Percentiles rank a stretch among this genome's conserved stretches.
These are phyloP conservation scores for Eucalyptus pauciflora DNA, from an alignment of 345 rosid species.

Conservation along the genomic window DNA sequence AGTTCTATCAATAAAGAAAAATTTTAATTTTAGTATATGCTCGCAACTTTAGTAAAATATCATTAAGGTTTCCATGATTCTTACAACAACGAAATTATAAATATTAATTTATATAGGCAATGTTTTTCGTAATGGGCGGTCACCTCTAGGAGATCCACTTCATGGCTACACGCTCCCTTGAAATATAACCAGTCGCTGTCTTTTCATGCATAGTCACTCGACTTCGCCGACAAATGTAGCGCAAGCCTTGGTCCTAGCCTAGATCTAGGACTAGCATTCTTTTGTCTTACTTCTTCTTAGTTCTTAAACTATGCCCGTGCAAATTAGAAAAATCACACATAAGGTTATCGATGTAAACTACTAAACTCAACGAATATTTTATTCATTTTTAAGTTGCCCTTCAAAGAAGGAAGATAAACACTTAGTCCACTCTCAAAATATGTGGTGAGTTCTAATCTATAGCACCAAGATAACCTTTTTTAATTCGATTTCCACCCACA, in stretches of 20 bases:
- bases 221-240: background rate
- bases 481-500: background rate
- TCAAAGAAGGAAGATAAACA: background rate
- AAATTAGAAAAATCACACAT: background rate
- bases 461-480: background rate
- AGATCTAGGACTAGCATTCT: background rate
- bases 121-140: background rate
- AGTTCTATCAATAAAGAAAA: background rate
- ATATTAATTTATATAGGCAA: background rate
- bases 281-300: background rate
- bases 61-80: background rate
- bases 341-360: background rate
- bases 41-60: background rate
- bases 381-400: background rate
- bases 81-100: background rate
- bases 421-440: background rate
- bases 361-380: background rate
- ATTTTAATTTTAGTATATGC: accelerated
- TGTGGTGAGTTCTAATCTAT: background rate
- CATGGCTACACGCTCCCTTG: background rate
- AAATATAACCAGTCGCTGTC: background rate
- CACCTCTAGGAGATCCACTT: background rate
- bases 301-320: background rate
- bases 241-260: background rate
- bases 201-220: background rate